A percentile compares a stretch with the other conserved stretches of the same genome.
phyloP scores from a whole-genome alignment of 257 asterid genomes.

The Solanum microdontum region DNA sequence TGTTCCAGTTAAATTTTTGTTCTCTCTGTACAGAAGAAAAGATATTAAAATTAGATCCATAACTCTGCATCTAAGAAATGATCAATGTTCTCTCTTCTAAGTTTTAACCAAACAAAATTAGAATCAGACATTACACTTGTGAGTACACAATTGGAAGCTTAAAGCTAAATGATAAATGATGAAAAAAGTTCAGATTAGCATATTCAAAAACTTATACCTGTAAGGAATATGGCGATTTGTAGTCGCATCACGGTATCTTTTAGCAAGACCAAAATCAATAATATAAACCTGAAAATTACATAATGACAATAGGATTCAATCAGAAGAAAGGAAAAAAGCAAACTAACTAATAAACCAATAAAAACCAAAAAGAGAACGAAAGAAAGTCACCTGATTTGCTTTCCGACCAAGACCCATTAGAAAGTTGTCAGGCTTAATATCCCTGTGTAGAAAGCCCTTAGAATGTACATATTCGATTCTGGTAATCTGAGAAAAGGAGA shows the following conservation, averaged over 20 bases:
- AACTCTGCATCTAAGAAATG: not conserved
- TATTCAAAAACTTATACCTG: slow-evolving; percentile 37
- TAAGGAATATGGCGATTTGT: slow-evolving; percentile 84
- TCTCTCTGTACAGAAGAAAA: slow-evolving; percentile 53
- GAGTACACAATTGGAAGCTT: not conserved
- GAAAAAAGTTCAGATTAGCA: not conserved
- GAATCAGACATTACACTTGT: not conserved
- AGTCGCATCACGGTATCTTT: slow-evolving; percentile 78
- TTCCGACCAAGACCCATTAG: slow-evolving; percentile 98
- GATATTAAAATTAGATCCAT: not conserved
- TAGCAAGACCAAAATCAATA: slow-evolving; percentile 93
- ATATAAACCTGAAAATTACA: slow-evolving; percentile 54
- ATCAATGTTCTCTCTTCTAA: not conserved
- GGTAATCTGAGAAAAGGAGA: slow-evolving; percentile 40
- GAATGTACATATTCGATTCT: slow-evolving; percentile 88
- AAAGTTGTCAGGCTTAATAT: slow-evolving; percentile 93
- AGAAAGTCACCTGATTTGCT: slow-evolving; percentile 68
- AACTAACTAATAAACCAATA: not conserved
- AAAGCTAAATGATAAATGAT: slow-evolving; percentile 9
- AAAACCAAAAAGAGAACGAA: not conserved
- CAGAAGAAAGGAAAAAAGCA: not conserved
- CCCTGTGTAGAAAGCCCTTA: slow-evolving; percentile 88
- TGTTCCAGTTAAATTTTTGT: slow-evolving; percentile 88
- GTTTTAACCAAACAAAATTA: slow-evolving; percentile 1
- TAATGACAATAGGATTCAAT: slow-evolving; percentile 1